Evolutionary conservation across 768 basidiomycete species (phyloP).

Genomic region (Mycena crocata): DNA sequence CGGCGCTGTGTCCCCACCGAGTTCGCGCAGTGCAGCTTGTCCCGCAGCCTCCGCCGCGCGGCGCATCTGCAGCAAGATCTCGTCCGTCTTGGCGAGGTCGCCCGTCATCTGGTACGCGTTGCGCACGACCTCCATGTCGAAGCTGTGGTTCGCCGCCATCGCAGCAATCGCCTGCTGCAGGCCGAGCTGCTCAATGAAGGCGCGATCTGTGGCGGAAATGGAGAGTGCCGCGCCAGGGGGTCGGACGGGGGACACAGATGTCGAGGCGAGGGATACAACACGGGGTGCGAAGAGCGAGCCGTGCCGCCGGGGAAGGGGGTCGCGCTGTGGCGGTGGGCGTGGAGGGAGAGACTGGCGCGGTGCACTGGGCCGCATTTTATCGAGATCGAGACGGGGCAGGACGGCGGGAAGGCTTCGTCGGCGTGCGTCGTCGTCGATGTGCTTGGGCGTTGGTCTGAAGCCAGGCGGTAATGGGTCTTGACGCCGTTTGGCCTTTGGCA

Average conservation of each 20-base stretch:
- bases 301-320: conserved; percentile 17
- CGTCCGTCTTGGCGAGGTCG: conserved; percentile 53
- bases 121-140: conserved; percentile 53
- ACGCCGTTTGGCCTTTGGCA: conserved; percentile 6
- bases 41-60: conserved; percentile 21
- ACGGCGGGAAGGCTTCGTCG: conserved; percentile 25
- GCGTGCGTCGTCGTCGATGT: conserved; percentile 1
- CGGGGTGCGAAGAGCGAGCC: conserved; percentile 14
- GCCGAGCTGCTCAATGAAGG: conserved; percentile 33
- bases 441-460: neutral
- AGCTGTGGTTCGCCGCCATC: conserved; percentile 61
- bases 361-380: neutral
- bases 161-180: conserved; percentile 42
- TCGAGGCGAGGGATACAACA: neutral
- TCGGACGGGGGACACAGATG: neutral
- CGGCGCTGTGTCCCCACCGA: conserved; percentile 33
- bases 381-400: conserved; percentile 18
- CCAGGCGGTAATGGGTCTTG: neutral
- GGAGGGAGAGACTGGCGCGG: conserved; percentile 28
- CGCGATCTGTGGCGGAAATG: conserved; percentile 35
- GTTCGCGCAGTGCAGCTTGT: conserved; percentile 6
- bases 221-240: conserved; percentile 5
- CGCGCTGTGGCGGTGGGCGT: neutral
- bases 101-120: conserved; percentile 48
- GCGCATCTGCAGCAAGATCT: conserved; percentile 36